Evolutionary conservation across 805 yeast species (phyloP).

Genomic region (Schizosaccharomyces cryophilus): DNA sequence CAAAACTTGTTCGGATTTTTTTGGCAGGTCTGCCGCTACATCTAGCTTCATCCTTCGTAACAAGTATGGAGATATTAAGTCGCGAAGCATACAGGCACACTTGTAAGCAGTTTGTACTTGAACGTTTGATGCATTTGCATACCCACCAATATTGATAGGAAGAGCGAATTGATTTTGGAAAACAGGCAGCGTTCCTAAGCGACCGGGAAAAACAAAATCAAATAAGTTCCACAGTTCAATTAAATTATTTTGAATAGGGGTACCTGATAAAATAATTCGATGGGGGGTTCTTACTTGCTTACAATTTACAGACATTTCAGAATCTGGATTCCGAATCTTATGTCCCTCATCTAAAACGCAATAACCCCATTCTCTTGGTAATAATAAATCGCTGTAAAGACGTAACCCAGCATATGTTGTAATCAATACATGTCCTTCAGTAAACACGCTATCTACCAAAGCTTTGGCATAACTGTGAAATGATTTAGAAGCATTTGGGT

Average conservation of each 20-base stretch:
- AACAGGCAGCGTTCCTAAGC: constrained; percentile 82
- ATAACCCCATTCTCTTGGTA: constrained; percentile 68
- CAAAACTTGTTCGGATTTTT: constrained; percentile 78
- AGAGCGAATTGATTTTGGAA: constrained; percentile 77
- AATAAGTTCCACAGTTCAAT: constrained; percentile 84
- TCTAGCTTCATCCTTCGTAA: constrained; percentile 72
- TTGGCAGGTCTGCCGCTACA: constrained; percentile 84
- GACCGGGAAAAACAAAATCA: constrained; percentile 86
- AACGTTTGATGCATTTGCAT: constrained; percentile 85
- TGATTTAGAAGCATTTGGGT: constrained; percentile 5
- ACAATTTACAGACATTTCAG: constrained; percentile 63
- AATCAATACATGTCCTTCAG: constrained; percentile 56
- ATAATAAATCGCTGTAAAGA: constrained; percentile 34
- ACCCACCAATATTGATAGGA: constrained; percentile 93
- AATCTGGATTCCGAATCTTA: constrained; percentile 82
- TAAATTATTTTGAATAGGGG: constrained; percentile 86
- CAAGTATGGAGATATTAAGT: constrained; percentile 71
- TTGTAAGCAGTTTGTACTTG: constrained; percentile 92
- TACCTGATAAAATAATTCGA: constrained; percentile 73
- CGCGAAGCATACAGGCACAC: constrained; percentile 78
- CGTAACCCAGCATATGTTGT: constrained; percentile 80
- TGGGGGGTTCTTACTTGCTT: constrained; percentile 68
- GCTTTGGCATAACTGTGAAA: constrained; percentile 9
- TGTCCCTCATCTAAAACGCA: constrained; percentile 90
- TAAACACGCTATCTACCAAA: constrained; percentile 8